A percentile compares a stretch with the other conserved stretches of the same genome.
phyloP scores from a whole-genome alignment of 208 protist species.

The Acanthamoeba healyi region DNA sequence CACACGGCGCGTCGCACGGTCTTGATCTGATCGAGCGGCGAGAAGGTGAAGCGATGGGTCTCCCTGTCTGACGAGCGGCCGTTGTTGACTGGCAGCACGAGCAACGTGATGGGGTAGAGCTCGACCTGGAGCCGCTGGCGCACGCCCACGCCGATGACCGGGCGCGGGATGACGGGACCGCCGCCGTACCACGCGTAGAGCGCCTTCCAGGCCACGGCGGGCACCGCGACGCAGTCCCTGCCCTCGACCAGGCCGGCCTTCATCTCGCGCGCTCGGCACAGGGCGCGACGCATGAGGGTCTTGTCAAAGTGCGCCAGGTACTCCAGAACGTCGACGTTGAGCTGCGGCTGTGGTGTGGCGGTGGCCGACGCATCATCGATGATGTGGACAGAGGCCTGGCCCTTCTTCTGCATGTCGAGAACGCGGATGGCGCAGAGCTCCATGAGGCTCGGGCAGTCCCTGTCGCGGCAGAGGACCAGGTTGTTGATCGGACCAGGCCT shows the following conservation, averaged over 20 bases:
- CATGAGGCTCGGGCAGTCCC: constrained; percentile 25
- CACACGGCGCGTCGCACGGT: neutral
- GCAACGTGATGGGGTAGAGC: constrained; percentile 59
- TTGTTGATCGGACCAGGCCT: constrained; percentile 45
- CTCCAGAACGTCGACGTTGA: constrained; percentile 38
- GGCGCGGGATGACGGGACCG: neutral
- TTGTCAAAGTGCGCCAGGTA: constrained; percentile 42
- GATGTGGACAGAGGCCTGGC: neutral
- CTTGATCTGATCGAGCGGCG: constrained; percentile 20
- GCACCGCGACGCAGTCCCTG: constrained; percentile 41
- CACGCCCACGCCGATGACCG: constrained; percentile 48
- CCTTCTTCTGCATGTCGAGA: constrained; percentile 19
- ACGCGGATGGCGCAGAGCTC: constrained; percentile 19
- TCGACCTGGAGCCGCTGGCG: constrained; percentile 36
- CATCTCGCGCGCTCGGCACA: constrained; percentile 16
- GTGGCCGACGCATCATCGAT: neutral
- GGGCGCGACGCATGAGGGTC: constrained; percentile 38
- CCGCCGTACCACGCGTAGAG: constrained; percentile 53
- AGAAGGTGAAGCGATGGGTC: constrained; percentile 59
- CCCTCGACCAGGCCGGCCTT: constrained; percentile 34
- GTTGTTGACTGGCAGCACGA: constrained; percentile 21
- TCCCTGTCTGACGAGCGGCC: neutral
- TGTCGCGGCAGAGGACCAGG: neutral
- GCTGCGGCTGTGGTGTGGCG: neutral
- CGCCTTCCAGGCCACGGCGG: neutral